These are phyloP conservation scores for Micromonas commoda DNA, from an alignment of 139 green algal genomes.

Conservation along the genomic window DNA sequence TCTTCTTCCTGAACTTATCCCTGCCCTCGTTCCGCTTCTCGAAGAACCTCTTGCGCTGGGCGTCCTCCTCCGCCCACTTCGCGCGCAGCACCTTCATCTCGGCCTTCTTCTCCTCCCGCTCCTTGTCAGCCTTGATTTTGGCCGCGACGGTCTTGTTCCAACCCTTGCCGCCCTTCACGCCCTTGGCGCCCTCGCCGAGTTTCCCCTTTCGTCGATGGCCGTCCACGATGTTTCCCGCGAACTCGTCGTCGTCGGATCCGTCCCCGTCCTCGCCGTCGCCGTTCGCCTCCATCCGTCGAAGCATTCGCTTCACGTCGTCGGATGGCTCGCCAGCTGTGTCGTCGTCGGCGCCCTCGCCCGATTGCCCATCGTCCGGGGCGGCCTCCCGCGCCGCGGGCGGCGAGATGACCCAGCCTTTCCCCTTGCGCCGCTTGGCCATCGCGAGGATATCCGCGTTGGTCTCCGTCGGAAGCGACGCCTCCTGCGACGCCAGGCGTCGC, in stretches of 20 bases:
- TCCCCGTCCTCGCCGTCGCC: background rate
- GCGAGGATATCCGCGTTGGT: too few species aligned
- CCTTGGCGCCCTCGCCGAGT: background rate
- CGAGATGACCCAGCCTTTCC: too few species aligned
- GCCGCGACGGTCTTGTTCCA: background rate
- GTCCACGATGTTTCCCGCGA: too few species aligned
- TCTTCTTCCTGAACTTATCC: conserved; percentile 39
- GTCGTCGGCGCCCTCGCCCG: too few species aligned
- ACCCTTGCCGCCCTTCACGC: background rate
- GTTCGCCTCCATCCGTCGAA: background rate
- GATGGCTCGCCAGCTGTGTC: too few species aligned
- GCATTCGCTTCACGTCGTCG: background rate
- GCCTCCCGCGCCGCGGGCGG: too few species aligned
- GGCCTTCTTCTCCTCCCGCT: background rate
- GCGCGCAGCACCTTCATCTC: background rate
- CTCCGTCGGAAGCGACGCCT: too few species aligned
- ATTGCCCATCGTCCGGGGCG: too few species aligned
- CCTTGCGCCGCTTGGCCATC: too few species aligned
- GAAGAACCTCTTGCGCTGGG: background rate
- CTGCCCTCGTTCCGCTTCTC: background rate
- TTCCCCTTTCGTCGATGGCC: background rate
- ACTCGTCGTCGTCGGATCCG: background rate
- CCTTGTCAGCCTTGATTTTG: background rate
- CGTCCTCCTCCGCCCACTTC: background rate
- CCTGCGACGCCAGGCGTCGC: conserved; percentile 28